Percentiles rank a stretch among this genome's conserved stretches.
Conservation (phyloP, 1,139 yeast species). For the Blastobotrys buckinghamii region DNA sequence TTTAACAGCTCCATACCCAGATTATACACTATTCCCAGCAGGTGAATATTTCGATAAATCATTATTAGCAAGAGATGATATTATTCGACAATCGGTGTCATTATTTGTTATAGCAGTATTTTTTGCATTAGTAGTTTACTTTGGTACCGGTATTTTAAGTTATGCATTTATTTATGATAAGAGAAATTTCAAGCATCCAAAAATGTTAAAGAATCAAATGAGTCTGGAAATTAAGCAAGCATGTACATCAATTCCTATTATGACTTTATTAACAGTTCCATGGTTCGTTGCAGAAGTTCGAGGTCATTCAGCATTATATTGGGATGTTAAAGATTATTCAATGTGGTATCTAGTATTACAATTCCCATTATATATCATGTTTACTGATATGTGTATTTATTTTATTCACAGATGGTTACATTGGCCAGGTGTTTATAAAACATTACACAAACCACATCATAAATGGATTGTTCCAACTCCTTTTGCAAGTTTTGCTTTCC, state of each 20-base stretch:
- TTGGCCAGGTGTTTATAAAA: conserved; percentile 82
- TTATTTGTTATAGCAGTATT: conserved; percentile 66
- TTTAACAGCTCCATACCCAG: neutral
- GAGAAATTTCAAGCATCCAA: conserved; percentile 88
- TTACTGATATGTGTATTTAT: conserved; percentile 91
- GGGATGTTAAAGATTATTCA: conserved; percentile 60
- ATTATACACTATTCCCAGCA: conserved; percentile 43
- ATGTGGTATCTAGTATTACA: conserved; percentile 60
- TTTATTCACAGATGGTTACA: conserved; percentile 89
- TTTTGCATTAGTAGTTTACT: conserved; percentile 80
- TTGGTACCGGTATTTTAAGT: conserved; percentile 68
- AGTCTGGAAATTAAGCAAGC: conserved; percentile 76
- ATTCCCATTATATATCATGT: conserved; percentile 72
- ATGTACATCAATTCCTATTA: conserved; percentile 70
- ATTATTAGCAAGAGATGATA: conserved; percentile 60
- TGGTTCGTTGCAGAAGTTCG: conserved; percentile 80
- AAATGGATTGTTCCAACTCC: conserved; percentile 99
- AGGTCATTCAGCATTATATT: conserved; percentile 77
- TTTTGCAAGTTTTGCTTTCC: conserved; percentile 97
- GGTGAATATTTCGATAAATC: conserved; percentile 55
- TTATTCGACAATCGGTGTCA: conserved; percentile 63
- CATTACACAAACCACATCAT: conserved; percentile 95
- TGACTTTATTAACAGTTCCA: conserved; percentile 83
- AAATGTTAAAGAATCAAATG: conserved; percentile 91
- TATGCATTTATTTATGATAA: conserved; percentile 77